These are phyloP conservation scores for Suhomyces chickasaworum DNA, from an alignment of 1,139 yeast genomes.

Conservation along the genomic window DNA sequence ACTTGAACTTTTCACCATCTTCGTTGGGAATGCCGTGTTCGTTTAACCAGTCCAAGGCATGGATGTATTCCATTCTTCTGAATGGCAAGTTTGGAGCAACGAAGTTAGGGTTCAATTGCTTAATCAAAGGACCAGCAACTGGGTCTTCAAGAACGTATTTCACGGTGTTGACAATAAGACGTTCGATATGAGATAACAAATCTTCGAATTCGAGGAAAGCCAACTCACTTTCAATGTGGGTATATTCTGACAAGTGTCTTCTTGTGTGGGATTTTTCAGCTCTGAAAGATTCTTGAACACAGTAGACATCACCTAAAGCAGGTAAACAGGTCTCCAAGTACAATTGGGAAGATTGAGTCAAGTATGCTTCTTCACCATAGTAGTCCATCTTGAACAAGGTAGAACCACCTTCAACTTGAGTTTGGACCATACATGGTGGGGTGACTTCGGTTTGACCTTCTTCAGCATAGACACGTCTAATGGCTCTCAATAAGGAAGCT, in stretches of 20 bases:
- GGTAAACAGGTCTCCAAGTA: constrained; percentile 97
- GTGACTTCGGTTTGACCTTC: constrained; percentile 87
- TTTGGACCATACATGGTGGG: constrained; percentile 99
- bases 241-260: constrained; percentile 95
- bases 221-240: constrained; percentile 94
- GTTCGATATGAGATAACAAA: constrained; percentile 81
- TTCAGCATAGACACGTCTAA: constrained; percentile 77
- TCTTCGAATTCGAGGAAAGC: constrained; percentile 88
- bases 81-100: constrained; percentile 82
- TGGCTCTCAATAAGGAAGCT: constrained; percentile 69
- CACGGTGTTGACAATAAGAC: constrained; percentile 66
- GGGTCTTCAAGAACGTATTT: constrained; percentile 86
- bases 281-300: constrained; percentile 98
- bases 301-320: constrained; percentile 93
- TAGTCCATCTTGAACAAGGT: constrained; percentile 91
- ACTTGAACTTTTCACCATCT: constrained; percentile 87
- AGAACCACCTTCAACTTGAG: constrained; percentile 99
- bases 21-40: constrained; percentile 93
- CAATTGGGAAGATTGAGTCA: constrained; percentile 96
- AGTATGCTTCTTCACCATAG: constrained; percentile 95
- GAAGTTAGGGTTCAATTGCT: constrained; percentile 91
- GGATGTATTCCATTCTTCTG: constrained; percentile 85
- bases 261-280: constrained; percentile 99
- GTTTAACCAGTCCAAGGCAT: constrained; percentile 95
- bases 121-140: constrained; percentile 82